These are phyloP conservation scores for Senecio squalidus DNA, from an alignment of 140 eudicot genomes.

Conservation along the genomic window DNA sequence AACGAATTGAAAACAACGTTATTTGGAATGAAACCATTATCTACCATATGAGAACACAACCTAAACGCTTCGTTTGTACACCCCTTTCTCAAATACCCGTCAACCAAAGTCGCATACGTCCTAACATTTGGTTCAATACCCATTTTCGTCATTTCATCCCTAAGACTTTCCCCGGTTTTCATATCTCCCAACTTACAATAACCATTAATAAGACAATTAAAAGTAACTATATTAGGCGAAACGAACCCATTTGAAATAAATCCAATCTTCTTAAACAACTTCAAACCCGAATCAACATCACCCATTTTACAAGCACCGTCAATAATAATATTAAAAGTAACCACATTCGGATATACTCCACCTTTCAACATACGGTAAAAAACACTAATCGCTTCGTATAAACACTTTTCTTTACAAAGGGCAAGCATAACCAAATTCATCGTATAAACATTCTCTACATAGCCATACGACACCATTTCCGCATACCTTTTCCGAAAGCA, in stretches of 20 bases:
- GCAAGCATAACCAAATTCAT: constrained; percentile 48
- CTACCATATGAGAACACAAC: constrained; percentile 52
- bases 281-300: constrained; percentile 36
- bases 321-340: constrained; percentile 51
- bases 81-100: constrained; percentile 48
- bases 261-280: constrained; percentile 48
- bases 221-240: constrained; percentile 41
- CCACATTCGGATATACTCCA: constrained; percentile 57
- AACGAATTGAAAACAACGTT: constrained; percentile 50
- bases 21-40: constrained; percentile 45
- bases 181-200: constrained; percentile 50
- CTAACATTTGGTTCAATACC: constrained; percentile 41
- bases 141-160: constrained; percentile 26
- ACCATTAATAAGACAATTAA: constrained; percentile 54
- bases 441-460: constrained; percentile 58
- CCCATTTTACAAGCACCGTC: constrained; percentile 53
- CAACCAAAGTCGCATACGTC: constrained; percentile 50
- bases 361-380: constrained; percentile 52
- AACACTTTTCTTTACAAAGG: constrained; percentile 45
- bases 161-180: constrained; percentile 32
- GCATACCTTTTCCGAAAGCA: constrained; percentile 45
- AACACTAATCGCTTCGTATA: constrained; percentile 44
- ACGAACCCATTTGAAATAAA: constrained; percentile 40
- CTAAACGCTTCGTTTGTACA: constrained; percentile 41
- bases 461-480: constrained; percentile 51